These are phyloP conservation scores for Polytolypa hystricis DNA, from an alignment of 2,329 filamentous ascomycete species.

Conservation along the genomic window DNA sequence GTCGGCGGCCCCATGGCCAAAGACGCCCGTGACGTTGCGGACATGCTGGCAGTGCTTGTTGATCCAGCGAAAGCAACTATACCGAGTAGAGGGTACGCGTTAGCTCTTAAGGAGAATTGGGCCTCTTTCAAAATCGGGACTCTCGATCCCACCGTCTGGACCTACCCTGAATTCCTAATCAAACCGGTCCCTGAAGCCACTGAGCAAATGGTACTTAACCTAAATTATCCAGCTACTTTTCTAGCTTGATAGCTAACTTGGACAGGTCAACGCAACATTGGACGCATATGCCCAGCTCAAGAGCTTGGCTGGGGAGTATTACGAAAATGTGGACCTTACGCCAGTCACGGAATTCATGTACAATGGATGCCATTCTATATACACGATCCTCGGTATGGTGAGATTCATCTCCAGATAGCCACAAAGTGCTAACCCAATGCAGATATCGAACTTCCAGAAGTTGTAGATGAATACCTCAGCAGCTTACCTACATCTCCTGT, in stretches of 20 bases:
- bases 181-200: conserved; percentile 7
- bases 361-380: conserved; percentile 4
- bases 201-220: conserved; percentile 5
- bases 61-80: neutral
- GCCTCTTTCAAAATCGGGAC: conserved; percentile 6
- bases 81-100: neutral
- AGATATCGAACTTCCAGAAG: conserved; percentile 4
- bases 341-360: conserved; percentile 3
- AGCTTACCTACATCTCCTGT: neutral
- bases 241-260: conserved; percentile 1
- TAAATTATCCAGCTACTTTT: neutral
- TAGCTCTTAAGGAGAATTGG: conserved; percentile 1
- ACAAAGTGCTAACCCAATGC: neutral
- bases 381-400: conserved; percentile 1
- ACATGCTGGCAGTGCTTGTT: neutral
- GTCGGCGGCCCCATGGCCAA: conserved; percentile 5
- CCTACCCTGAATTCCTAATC: conserved; percentile 1
- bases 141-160: conserved; percentile 7
- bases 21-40: neutral
- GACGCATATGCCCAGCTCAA: conserved; percentile 7
- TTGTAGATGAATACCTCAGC: conserved; percentile 2
- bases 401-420: neutral
- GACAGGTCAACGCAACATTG: conserved; percentile 1
- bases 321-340: conserved; percentile 6
- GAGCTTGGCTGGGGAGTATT: conserved; percentile 5